These are phyloP conservation scores for Scedosporium apiospermum DNA, from an alignment of 2,329 filamentous ascomycete genomes.

Conservation along the genomic window DNA sequence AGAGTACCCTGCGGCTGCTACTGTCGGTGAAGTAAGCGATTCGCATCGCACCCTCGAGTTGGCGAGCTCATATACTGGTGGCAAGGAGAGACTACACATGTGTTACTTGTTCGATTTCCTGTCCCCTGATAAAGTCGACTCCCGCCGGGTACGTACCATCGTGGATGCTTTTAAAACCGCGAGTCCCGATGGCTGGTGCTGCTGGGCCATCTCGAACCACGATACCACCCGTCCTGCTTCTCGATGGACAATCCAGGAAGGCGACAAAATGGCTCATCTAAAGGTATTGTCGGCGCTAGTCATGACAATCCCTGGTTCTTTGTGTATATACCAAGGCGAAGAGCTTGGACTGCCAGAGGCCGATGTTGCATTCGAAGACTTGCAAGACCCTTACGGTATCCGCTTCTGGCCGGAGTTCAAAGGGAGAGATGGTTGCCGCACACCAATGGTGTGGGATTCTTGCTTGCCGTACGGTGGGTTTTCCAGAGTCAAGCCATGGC, in stretches of 20 bases:
- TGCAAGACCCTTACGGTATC: neutral
- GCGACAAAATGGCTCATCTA: neutral
- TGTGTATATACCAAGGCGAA: neutral
- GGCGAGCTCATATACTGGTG: neutral
- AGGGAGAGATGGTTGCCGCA: neutral
- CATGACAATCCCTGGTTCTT: neutral
- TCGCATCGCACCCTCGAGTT: neutral
- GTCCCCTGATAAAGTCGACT: neutral
- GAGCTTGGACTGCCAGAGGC: neutral
- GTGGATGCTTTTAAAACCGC: neutral
- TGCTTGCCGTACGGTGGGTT: neutral
- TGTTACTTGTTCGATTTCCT: neutral
- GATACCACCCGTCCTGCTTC: neutral
- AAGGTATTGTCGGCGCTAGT: neutral
- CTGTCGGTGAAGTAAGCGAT: neutral
- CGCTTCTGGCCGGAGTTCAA: neutral
- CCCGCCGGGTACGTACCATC: neutral
- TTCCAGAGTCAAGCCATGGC: neutral
- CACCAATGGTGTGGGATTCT: neutral
- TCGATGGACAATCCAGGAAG: neutral
- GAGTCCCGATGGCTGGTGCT: neutral
- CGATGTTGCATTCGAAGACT: neutral
- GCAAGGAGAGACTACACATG: neutral
- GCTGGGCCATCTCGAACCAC: neutral
- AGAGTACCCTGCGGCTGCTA: neutral